Evolutionary conservation across 768 basidiomycete species (phyloP).

Genomic region (Candolleomyces aberdarensis): DNA sequence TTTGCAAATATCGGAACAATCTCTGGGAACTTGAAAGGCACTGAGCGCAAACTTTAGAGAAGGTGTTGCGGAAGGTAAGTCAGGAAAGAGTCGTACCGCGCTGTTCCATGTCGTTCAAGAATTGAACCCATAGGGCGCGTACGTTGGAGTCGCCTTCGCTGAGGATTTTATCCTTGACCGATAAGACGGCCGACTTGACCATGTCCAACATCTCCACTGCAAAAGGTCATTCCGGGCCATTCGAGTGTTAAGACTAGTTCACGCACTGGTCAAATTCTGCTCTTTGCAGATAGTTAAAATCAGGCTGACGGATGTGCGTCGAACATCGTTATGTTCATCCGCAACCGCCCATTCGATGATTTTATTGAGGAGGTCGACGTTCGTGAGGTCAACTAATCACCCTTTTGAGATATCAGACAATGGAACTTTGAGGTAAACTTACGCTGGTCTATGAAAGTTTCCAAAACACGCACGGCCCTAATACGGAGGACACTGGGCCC

Average conservation of each 20-base stretch:
- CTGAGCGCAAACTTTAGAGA: not conserved
- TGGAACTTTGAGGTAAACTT: not conserved
- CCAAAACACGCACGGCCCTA: not conserved
- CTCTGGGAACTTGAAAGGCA: not conserved
- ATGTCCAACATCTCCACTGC: not conserved
- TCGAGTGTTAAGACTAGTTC: not conserved
- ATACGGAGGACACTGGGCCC: not conserved
- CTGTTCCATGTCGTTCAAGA: not conserved
- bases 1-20: not conserved
- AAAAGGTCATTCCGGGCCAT: not conserved
- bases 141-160: not conserved
- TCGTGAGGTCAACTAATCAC: not conserved
- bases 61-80: not conserved
- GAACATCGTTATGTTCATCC: constrained; percentile 1
- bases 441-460: not conserved
- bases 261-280: not conserved
- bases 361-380: not conserved
- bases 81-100: not conserved
- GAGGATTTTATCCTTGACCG: not conserved
- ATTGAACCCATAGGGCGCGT: not conserved
- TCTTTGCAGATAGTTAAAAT: not conserved
- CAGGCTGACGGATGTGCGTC: not conserved
- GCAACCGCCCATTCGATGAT: not conserved
- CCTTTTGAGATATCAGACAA: too few relatives aligned
- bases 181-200: not conserved